These are phyloP conservation scores for Athelia sp. DNA, from an alignment of 1,284 basidiomycete genomes.

Conservation along the genomic window DNA sequence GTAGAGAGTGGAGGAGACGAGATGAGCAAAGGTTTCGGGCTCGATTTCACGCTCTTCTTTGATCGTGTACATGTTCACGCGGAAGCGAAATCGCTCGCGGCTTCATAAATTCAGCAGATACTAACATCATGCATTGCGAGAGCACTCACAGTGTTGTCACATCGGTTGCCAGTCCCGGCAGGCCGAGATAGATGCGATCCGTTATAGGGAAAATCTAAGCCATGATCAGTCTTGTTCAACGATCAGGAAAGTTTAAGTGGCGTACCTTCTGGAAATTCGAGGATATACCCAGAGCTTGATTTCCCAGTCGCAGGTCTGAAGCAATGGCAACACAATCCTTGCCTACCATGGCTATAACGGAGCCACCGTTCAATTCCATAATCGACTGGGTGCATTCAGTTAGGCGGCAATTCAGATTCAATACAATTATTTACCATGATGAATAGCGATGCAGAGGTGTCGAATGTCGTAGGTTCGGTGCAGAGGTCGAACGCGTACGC, in stretches of 20 bases:
- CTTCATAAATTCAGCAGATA: conserved; percentile 32
- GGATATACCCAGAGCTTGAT: conserved; percentile 85
- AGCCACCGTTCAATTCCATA: conserved; percentile 92
- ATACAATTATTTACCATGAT: conserved; percentile 32
- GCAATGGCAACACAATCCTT: conserved; percentile 99
- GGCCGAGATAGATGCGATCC: conserved; percentile 88
- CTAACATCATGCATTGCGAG: conserved; percentile 1
- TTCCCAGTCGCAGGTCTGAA: conserved; percentile 90
- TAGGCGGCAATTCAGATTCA: neutral
- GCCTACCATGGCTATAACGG: conserved; percentile 97
- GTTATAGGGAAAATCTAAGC: conserved; percentile 89
- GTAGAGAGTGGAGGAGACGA: conserved; percentile 96
- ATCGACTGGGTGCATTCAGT: conserved; percentile 58
- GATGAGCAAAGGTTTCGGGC: conserved; percentile 93
- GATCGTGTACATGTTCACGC: conserved; percentile 99
- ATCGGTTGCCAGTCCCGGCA: conserved; percentile 93
- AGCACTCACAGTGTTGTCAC: conserved; percentile 80
- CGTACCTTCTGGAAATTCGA: conserved; percentile 92
- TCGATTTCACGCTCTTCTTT: conserved; percentile 98
- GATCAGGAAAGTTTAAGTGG: neutral
- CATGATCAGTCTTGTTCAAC: conserved; percentile 5
- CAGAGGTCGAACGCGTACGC: conserved; percentile 2
- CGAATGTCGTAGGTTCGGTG: conserved; percentile 22
- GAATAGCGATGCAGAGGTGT: conserved; percentile 12
- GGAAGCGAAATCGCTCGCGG: conserved; percentile 85